phyloP scores from a whole-genome alignment of 106 monocot genomes.

The Cymbidium sinense region DNA sequence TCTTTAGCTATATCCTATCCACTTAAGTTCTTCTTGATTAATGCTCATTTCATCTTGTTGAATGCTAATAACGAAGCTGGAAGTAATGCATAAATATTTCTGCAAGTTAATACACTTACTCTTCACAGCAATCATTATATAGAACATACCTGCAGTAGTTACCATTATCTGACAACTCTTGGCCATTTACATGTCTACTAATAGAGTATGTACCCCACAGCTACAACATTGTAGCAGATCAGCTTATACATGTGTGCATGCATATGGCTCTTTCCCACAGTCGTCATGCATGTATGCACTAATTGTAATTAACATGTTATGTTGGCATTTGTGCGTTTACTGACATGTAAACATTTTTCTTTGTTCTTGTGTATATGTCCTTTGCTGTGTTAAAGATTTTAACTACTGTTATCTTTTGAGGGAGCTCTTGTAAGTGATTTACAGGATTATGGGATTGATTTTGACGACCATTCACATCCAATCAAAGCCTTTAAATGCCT shows the following conservation, averaged over 20 bases:
- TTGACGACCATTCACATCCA: constrained; percentile 17
- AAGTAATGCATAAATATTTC: neutral
- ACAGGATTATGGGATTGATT: constrained; percentile 28
- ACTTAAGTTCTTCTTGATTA: too few relatives aligned
- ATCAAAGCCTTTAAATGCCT: constrained; percentile 28
- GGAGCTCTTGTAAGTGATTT: neutral
- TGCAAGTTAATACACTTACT: neutral
- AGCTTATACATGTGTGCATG: neutral
- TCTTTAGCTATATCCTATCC: too few relatives aligned
- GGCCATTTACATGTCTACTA: neutral
- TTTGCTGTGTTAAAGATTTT: neutral
- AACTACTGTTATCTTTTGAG: neutral
- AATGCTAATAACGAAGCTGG: neutral
- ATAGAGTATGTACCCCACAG: neutral
- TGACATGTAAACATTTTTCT: neutral
- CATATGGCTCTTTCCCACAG: neutral
- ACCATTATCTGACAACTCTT: neutral
- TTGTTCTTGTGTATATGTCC: neutral
- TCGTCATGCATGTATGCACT: neutral
- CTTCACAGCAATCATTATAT: neutral
- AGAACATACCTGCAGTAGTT: neutral
- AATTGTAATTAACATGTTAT: neutral
- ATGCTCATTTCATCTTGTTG: neutral
- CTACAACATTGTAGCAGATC: neutral
- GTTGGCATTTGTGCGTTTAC: neutral